These are phyloP conservation scores for Lepidium didymum DNA, from an alignment of 345 rosid genomes.

Conservation along the genomic window DNA sequence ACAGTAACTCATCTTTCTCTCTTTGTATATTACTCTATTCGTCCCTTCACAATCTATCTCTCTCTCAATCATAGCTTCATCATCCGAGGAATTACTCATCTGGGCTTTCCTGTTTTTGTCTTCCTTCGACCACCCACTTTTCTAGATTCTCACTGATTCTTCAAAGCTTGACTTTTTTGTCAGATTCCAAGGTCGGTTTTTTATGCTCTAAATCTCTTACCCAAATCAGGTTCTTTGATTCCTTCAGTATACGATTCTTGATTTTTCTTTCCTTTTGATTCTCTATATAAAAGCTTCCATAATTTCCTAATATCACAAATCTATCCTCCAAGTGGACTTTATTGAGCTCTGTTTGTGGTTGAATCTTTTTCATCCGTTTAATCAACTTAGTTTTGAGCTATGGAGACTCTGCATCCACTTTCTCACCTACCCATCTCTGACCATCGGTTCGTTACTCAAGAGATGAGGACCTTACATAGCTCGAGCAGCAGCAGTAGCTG, in stretches of 20 bases:
- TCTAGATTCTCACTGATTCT: conserved; percentile 29
- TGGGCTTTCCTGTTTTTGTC: conserved; percentile 16
- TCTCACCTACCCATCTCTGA: conserved; percentile 28
- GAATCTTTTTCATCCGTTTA: not conserved
- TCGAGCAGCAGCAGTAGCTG: conserved; percentile 30
- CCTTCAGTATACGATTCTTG: conserved; percentile 22
- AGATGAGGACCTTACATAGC: conserved; percentile 11
- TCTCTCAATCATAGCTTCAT: conserved; percentile 10
- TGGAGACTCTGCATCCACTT: conserved; percentile 56
- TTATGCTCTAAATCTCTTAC: conserved; percentile 25
- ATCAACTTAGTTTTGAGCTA: not conserved
- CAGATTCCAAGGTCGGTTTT: conserved; percentile 27
- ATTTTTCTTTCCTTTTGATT: not conserved
- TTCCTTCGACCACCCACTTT: conserved; percentile 22
- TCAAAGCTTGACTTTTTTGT: conserved; percentile 22
- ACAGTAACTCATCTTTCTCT: conserved; percentile 16
- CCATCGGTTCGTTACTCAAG: conserved; percentile 26
- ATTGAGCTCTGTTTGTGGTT: conserved; percentile 12
- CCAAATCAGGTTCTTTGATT: conserved; percentile 33
- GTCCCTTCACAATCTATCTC: conserved; percentile 1
- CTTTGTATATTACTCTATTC: conserved; percentile 9
- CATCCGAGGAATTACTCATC: not conserved
- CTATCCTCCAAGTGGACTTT: conserved; percentile 7
- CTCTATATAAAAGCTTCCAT: conserved; percentile 9
- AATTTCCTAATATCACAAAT: conserved; percentile 10